Evolutionary conservation across 495 filamentous ascomycete species (phyloP), one percentile per base, ranked within the genome.

Genomic region (Podospora pseudocomata): DNA sequence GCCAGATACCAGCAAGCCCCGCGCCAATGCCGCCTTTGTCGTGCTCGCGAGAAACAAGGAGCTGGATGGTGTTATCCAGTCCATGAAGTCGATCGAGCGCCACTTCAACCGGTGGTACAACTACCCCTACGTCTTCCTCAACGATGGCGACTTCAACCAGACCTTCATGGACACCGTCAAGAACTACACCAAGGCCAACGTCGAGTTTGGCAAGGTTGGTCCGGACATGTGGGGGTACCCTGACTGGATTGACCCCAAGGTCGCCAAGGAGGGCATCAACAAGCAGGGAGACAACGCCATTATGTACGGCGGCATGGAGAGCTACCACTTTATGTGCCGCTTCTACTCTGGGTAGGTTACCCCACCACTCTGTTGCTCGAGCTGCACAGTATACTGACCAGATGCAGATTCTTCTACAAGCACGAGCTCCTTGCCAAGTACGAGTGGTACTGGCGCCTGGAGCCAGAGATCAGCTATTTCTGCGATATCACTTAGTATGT

Each of bases 381-480:
- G 19, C 63, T 32, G 67, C 60, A 61, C 16, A 19, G 64, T 68
- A 74, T 76, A 71, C 79, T 69, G 23, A 27, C 23, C 20, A 49
- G 23, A 15, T n/a, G 6, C 71, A 96, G 94, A 54, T 92, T 93
- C 80, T 99, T 99, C 82, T 99, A 96, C 84, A 97, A 97, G 81
- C 95, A 99, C 74, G 91, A 94, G 70, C 88, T 98, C 26, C 86
- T 99, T 53, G 84, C 90, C 74, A 97, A 99, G 80, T 99, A 98
- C 81, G 92, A 97, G 77, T 99, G 95, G 95, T 99, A 99, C 83
- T 99, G 95, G 95, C 92, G 95, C 60, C 80, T 99, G 80, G 95
- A 99, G 87, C 95, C 95, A 76, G 95, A 99, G 79, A 98, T 99
- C 89, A 97, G 94, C 83, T 99, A 98, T 84, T 99, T 98, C 84